Evolutionary conservation across 495 filamentous ascomycete species (phyloP), one percentile per base, ranked within the genome.

Genomic region (Amniculicola lignicola): DNA sequence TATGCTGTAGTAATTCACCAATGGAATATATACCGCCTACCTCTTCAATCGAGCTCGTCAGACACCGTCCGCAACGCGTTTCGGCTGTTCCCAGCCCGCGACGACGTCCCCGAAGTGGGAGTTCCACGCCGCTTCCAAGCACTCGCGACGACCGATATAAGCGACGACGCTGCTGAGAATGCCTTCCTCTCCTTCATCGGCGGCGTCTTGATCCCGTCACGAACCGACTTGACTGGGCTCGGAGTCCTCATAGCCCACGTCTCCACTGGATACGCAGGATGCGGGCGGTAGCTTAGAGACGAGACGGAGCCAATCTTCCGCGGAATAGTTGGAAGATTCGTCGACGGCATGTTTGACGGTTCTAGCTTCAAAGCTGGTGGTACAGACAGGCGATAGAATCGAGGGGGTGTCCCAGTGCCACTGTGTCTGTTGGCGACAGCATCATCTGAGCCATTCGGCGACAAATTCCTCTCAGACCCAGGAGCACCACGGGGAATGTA

Each of bases 211-310:
- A 59, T 50, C 10, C 28, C 23, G 14, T 55, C 51, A 19, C 61
- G 46, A n/a, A 56, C 24, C 0, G 55, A 54, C 35, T 59, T 63
- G 43, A 59, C 46, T 7, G 61, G 61, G 31, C 55, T 64, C 11
- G 61, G 61, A 4, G 61, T 64, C 28, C 38, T 59, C 23, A 38
- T 39, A n/a, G 23, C 22, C 61, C 61, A 64, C 2, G 55, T 51
- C 11, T 50, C 53, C 2, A 49, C 38, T 12, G 38, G 33, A 27
- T 51, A 58, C 12, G 48, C 54, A 3, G 49, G 54, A 36, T 63
- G 47, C 9, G 43, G 47, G 12, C 38, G 44, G 29, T 54, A 59
- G 11, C 9, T 18, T 12, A 44, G 27, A n/a, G 52, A 38, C n/a
- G 42, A 21, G 23, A 16, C 24, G 15, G 31, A 18, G 14, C 39